Conservation (phyloP, 495 filamentous ascomycete species). For the Neohortaea acidophila region DNA sequence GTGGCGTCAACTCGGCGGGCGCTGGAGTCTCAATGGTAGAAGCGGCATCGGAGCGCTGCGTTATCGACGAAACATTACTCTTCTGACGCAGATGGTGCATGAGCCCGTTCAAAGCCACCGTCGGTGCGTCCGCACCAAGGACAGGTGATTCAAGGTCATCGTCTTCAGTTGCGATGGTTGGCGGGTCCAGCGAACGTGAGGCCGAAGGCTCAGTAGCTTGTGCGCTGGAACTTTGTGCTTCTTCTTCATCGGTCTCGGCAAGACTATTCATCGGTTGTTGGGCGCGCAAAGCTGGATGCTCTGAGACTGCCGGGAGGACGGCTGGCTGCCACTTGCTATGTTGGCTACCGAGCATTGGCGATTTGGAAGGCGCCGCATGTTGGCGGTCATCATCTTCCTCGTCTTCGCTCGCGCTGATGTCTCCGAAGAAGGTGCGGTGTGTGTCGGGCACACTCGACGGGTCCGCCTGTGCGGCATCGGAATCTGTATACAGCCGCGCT, state of each 20-base stretch:
- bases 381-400: slow-evolving; percentile 20
- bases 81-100: slow-evolving; percentile 74
- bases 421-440: slow-evolving; percentile 21
- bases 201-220: no score
- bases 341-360: not conserved
- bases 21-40: slow-evolving; percentile 23
- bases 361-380: not conserved
- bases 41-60: slow-evolving; percentile 31
- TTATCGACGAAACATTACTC: slow-evolving; percentile 69
- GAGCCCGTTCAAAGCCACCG: slow-evolving; percentile 59
- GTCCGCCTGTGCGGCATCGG: slow-evolving; percentile 11
- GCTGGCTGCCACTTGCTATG: slow-evolving; percentile 13
- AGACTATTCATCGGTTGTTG: slow-evolving; percentile 12
- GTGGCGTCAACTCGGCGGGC: slow-evolving; percentile 4
- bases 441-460: slow-evolving; percentile 11
- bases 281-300: slow-evolving; percentile 16
- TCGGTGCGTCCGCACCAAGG: slow-evolving; percentile 40
- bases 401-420: slow-evolving; percentile 20
- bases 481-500: slow-evolving; percentile 19
- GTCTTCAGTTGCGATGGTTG: not conserved
- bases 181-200: no score
- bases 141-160: slow-evolving; percentile 60
- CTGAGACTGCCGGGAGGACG: slow-evolving; percentile 14
- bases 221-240: no score
- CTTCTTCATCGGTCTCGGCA: slow-evolving; percentile 13